These are phyloP conservation scores for Pachysandra terminalis DNA, from an alignment of 164 flowering plant genomes.

Conservation along the genomic window DNA sequence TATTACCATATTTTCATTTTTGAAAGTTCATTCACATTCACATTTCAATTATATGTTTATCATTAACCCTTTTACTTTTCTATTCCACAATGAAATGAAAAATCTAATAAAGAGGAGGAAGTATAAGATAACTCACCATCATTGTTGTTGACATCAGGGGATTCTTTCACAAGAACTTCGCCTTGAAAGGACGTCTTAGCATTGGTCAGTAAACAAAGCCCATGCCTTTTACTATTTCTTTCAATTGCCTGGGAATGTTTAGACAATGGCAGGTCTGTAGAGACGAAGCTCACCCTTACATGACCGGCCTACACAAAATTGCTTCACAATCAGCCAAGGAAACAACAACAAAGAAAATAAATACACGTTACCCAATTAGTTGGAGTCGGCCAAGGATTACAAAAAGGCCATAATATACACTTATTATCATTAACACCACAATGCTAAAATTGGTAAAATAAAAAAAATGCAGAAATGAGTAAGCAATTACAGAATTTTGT, in stretches of 20 bases:
- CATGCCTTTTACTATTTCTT: slow-evolving; percentile 18
- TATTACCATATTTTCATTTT: no score
- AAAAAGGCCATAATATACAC: no score
- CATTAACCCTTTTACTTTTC: no score
- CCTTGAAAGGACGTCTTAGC: slow-evolving; percentile 42
- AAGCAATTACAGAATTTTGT: no score
- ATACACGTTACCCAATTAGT: no score
- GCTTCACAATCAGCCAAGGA: not conserved
- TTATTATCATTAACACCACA: no score
- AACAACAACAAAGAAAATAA: no score
- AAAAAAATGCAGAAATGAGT: no score
- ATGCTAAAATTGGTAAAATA: no score
- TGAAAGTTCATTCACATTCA: no score
- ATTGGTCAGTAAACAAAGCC: slow-evolving; percentile 20
- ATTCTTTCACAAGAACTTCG: slow-evolving; percentile 41
- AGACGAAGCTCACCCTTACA: slow-evolving; percentile 2
- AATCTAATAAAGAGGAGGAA: not conserved
- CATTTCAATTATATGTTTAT: not conserved
- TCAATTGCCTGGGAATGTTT: slow-evolving; percentile 6
- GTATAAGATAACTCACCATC: slow-evolving; percentile 23
- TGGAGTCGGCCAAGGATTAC: no score
- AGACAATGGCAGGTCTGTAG: slow-evolving; percentile 9
- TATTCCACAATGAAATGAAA: not conserved
- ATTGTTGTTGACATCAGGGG: slow-evolving; percentile 25
- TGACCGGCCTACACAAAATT: slow-evolving; percentile 10